Evolutionary conservation across 1,284 basidiomycete species (phyloP).

Genomic region (Amylostereum areolatum): DNA sequence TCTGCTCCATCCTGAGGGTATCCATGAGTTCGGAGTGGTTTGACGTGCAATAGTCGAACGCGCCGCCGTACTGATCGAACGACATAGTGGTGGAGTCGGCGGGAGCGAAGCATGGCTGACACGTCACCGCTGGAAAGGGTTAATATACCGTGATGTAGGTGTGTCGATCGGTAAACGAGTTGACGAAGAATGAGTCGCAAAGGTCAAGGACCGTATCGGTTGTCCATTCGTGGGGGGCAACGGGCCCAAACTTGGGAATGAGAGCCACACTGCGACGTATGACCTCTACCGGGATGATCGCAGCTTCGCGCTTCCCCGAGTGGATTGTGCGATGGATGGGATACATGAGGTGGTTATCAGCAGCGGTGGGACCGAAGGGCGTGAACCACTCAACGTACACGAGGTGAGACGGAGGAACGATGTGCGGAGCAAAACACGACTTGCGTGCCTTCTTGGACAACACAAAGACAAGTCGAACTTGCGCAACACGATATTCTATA

Average conservation of each 20-base stretch:
- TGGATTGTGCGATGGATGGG: neutral
- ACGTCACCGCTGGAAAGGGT: too few relatives aligned
- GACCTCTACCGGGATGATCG: neutral
- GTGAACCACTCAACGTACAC: neutral
- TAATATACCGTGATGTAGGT: slow-evolving; percentile 1
- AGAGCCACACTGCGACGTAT: neutral
- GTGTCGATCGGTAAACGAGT: neutral
- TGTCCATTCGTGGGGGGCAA: neutral
- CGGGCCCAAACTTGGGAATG: neutral
- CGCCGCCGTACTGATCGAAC: too few relatives aligned
- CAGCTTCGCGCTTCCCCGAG: neutral
- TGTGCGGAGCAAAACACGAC: neutral
- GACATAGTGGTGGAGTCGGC: too few relatives aligned
- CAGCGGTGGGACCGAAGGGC: neutral
- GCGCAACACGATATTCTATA: neutral
- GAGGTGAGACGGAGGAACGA: neutral
- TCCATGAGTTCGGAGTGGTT: too few relatives aligned
- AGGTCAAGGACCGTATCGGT: neutral
- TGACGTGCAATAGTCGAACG: too few relatives aligned
- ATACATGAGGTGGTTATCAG: neutral
- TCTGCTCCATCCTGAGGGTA: too few relatives aligned
- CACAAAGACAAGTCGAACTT: neutral
- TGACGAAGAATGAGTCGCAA: neutral
- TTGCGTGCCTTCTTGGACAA: neutral
- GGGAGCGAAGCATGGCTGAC: too few relatives aligned